A percentile compares a stretch with the other conserved stretches of the same genome.
phyloP scores from a whole-genome alignment of 257 asterid species.

The Ilex aquifolium region DNA sequence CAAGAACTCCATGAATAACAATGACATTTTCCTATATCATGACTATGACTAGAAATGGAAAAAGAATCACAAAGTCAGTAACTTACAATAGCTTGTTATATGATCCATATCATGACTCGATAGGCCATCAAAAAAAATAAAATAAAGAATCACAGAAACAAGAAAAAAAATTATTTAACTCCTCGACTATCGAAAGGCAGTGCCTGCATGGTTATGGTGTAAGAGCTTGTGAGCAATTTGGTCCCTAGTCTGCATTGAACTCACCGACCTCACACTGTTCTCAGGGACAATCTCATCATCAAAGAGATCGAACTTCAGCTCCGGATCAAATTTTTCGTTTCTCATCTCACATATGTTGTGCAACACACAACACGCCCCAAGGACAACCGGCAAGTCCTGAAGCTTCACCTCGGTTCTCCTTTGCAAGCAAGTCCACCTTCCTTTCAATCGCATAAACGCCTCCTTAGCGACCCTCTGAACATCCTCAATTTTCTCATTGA shows the following conservation, averaged over 20 bases:
- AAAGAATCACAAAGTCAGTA: neutral
- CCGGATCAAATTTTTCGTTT: conserved; percentile 43
- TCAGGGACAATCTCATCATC: conserved; percentile 58
- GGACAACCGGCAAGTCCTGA: conserved; percentile 70
- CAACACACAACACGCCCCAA: conserved; percentile 82
- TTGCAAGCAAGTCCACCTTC: conserved; percentile 71
- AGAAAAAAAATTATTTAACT: neutral
- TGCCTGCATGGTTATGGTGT: conserved; percentile 55
- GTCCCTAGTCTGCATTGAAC: conserved; percentile 46
- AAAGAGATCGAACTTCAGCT: conserved; percentile 47
- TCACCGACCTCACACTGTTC: conserved; percentile 33
- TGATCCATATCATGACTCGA: too few species aligned
- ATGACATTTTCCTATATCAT: conserved; percentile 17
- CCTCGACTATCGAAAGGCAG: conserved; percentile 26
- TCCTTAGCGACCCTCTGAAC: conserved; percentile 45
- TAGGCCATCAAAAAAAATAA: neutral
- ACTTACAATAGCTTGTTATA: too few species aligned
- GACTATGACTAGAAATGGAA: conserved; percentile 27
- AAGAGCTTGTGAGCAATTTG: conserved; percentile 72
- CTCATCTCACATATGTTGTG: conserved; percentile 77
- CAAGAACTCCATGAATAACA: conserved; percentile 5
- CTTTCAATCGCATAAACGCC: conserved; percentile 68
- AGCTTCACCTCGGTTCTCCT: conserved; percentile 85
- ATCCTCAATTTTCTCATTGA: conserved; percentile 47
- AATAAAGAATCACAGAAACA: conserved; percentile 4